These are phyloP conservation scores for Ganoderma lingzhi DNA, from an alignment of 1,284 basidiomycete genomes.

Conservation along the genomic window DNA sequence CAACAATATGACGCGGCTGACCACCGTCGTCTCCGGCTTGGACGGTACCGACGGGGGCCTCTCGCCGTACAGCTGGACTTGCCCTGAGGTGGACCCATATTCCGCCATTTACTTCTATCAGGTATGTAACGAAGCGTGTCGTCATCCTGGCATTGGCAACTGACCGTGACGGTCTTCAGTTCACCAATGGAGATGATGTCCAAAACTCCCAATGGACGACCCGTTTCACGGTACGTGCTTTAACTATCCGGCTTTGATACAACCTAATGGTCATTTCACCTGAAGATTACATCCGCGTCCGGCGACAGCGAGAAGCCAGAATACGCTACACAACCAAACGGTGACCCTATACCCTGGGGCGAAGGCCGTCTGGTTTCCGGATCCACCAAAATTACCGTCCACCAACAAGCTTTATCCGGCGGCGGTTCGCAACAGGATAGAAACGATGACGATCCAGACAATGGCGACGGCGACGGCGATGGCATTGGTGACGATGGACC, in stretches of 20 bases:
- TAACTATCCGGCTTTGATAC: background rate
- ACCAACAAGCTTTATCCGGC: background rate
- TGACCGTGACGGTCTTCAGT: slow-evolving; percentile 31
- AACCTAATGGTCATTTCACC: background rate
- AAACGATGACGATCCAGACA: background rate
- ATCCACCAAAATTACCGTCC: background rate
- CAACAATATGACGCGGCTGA: slow-evolving; percentile 46
- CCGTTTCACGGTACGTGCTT: slow-evolving; percentile 45
- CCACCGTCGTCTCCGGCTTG: slow-evolving; percentile 40
- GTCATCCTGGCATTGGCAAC: background rate
- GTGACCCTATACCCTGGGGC: slow-evolving; percentile 45
- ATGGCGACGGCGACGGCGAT: background rate
- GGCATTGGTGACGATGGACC: background rate
- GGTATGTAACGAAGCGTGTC: slow-evolving; percentile 31
- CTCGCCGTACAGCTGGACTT: slow-evolving; percentile 47
- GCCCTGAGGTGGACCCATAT: slow-evolving; percentile 49
- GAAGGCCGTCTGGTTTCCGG: slow-evolving; percentile 30
- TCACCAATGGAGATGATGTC: slow-evolving; percentile 43
- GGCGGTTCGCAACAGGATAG: background rate
- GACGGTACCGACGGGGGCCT: slow-evolving; percentile 46
- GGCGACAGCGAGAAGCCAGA: slow-evolving; percentile 40
- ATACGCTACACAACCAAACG: slow-evolving; percentile 44
- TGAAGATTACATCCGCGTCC: slow-evolving; percentile 42
- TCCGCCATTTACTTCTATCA: slow-evolving; percentile 52
- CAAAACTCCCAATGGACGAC: slow-evolving; percentile 46